Evolutionary conservation across 2,329 filamentous ascomycete genomes (phyloP), one percentile per base, ranked within the genome.

Genomic region (Colletotrichum trifolii): DNA sequence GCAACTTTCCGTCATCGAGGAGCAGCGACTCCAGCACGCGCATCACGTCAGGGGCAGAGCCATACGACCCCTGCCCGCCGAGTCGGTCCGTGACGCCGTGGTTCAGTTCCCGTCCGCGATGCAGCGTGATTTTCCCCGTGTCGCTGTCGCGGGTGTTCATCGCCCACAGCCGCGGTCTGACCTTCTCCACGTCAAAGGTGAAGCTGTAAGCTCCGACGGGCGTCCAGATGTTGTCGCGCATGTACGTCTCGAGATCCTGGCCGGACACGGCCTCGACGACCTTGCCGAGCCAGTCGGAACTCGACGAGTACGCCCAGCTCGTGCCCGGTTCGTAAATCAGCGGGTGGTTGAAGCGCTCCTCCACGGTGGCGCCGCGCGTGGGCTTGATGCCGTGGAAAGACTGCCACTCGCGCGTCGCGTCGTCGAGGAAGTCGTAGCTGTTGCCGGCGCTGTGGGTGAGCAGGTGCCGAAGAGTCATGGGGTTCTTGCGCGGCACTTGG

Each of bases 211-310:
- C 54, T 33, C 67, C 67, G 8, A 69, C 15, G 4, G 67, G 65
- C 0, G 71, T 71, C 67, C 77, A 83, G 15, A 86, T 79, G 50
- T 81, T 75, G 56, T 79, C 68, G 10, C 80, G 73, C 68, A 86
- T 77, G 52, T 77, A 79, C 2, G 81, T 76, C 3, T 81, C 75
- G 3, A 87, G 72, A 0, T 76, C 78, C 8, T 69, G 56, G 0
- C 79, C 78, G 0, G 82, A 83, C 0, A 83, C 69, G 0, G 78
- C 74, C 68, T 87, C 84, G 1, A 87, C 76, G 1, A 87, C 73
- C 0, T 78, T 76, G 3, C 85, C 85, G 0, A 80, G 82, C 84
- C 83, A 87, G 73, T 88, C 85, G 1, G 83, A 70, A 1, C 79
- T 77, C 1, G 77, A 68, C 0, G 83, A 79, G 66, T 87, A 87